These are phyloP conservation scores for Phialocephala subalpina DNA, from an alignment of 2,329 filamentous ascomycete genomes.

Conservation along the genomic window DNA sequence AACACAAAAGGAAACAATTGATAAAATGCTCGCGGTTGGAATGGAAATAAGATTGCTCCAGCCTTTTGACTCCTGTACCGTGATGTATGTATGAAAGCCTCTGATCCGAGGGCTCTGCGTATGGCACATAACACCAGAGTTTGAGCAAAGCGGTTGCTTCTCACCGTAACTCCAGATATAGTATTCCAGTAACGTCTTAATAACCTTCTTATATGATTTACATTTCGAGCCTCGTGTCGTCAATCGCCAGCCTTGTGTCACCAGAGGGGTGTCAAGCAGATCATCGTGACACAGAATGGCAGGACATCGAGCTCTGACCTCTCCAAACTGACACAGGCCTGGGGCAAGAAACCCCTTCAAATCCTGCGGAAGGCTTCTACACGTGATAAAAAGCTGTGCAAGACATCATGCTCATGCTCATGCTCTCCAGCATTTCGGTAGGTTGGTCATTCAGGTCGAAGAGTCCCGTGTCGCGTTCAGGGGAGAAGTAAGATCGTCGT, in stretches of 20 bases:
- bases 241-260: conserved; percentile 12
- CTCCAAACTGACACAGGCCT: conserved; percentile 20
- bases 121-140: background rate
- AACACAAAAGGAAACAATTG: no score
- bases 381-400: conserved; percentile 13
- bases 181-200: background rate
- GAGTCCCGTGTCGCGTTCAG: no score
- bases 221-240: conserved; percentile 15
- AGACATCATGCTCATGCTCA: conserved; percentile 4
- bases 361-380: conserved; percentile 15
- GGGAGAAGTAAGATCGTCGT: conserved; percentile 25
- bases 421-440: conserved; percentile 4
- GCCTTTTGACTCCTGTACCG: no score
- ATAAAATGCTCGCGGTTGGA: no score
- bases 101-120: background rate
- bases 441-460: background rate
- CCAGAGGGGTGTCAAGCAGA: conserved; percentile 6
- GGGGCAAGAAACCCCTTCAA: conserved; percentile 14
- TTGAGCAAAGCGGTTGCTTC: background rate
- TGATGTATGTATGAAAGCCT: no score
- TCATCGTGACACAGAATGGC: background rate
- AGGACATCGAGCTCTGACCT: conserved; percentile 20
- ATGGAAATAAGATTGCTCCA: no score
- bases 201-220: background rate
- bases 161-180: background rate